Conservation (phyloP, 1,284 basidiomycete genomes). For the Bondarzewia mesenterica region DNA sequence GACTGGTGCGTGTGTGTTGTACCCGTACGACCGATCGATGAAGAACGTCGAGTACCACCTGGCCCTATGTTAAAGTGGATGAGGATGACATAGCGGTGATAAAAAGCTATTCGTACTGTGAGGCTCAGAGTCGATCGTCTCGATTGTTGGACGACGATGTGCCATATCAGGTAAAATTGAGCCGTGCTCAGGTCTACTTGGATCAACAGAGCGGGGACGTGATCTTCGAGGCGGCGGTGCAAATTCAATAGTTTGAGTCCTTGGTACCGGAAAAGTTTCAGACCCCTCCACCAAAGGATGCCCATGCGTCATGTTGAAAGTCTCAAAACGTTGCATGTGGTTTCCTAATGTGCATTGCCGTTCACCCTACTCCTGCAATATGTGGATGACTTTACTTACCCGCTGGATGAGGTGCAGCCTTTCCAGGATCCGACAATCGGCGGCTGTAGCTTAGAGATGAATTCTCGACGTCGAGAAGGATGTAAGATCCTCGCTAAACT, state of each 20-base stretch:
- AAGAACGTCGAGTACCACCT: background rate
- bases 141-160: background rate
- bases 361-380: background rate
- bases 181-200: background rate
- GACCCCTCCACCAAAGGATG: background rate
- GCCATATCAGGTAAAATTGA: slow-evolving; percentile 3
- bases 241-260: slow-evolving; percentile 51
- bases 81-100: background rate
- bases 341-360: background rate
- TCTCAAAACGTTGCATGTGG: background rate
- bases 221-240: slow-evolving; percentile 20
- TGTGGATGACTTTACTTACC: background rate
- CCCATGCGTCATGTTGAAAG: background rate
- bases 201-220: slow-evolving; percentile 7
- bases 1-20: slow-evolving; percentile 4
- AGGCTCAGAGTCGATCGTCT: slow-evolving; percentile 4
- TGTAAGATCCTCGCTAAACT: background rate
- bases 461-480: background rate
- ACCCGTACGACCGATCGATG: slow-evolving; percentile 1
- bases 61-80: background rate
- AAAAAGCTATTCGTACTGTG: background rate
- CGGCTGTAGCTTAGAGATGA: background rate
- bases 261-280: slow-evolving; percentile 19
- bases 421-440: background rate
- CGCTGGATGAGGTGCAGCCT: background rate